These are phyloP conservation scores for Nematodospora valgi DNA, from an alignment of 805 yeast species.

Conservation along the genomic window DNA sequence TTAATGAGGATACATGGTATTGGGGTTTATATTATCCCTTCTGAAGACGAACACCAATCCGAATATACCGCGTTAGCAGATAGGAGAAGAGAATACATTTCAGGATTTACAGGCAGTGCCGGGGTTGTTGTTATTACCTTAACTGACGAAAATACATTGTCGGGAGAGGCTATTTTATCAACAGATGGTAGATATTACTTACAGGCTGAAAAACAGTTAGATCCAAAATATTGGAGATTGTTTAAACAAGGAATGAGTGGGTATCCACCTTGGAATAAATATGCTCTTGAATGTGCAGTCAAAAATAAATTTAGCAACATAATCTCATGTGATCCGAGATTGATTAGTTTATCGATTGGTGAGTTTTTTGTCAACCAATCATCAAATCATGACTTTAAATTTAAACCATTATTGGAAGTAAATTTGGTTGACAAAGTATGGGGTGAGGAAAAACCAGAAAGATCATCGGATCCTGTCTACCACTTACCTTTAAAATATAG, in stretches of 20 bases:
- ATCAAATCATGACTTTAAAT: slow-evolving; percentile 14
- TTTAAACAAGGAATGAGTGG: slow-evolving; percentile 77
- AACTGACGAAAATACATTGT: slow-evolving; percentile 38
- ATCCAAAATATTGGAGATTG: slow-evolving; percentile 65
- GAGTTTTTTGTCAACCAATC: slow-evolving; percentile 29
- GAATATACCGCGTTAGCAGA: slow-evolving; percentile 85
- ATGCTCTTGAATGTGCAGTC: slow-evolving; percentile 54
- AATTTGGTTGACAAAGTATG: slow-evolving; percentile 39
- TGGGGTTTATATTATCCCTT: slow-evolving; percentile 73
- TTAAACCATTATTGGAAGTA: slow-evolving; percentile 25
- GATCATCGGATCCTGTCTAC: slow-evolving; percentile 33
- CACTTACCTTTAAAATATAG: slow-evolving; percentile 25
- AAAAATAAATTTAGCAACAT: slow-evolving; percentile 47
- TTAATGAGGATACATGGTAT: slow-evolving; percentile 62
- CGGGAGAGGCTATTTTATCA: slow-evolving; percentile 73
- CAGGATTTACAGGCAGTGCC: slow-evolving; percentile 91
- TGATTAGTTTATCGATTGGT: slow-evolving; percentile 54
- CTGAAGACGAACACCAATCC: slow-evolving; percentile 92
- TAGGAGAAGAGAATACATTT: slow-evolving; percentile 75
- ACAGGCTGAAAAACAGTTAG: slow-evolving; percentile 85
- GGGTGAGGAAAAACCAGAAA: slow-evolving; percentile 31
- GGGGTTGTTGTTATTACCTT: slow-evolving; percentile 84
- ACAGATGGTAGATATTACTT: slow-evolving; percentile 95
- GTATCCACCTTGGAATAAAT: slow-evolving; percentile 75
- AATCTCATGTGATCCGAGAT: slow-evolving; percentile 81